Evolutionary conservation across 306 rosid genomes (phyloP).

Genomic region (Vicia villosa): DNA sequence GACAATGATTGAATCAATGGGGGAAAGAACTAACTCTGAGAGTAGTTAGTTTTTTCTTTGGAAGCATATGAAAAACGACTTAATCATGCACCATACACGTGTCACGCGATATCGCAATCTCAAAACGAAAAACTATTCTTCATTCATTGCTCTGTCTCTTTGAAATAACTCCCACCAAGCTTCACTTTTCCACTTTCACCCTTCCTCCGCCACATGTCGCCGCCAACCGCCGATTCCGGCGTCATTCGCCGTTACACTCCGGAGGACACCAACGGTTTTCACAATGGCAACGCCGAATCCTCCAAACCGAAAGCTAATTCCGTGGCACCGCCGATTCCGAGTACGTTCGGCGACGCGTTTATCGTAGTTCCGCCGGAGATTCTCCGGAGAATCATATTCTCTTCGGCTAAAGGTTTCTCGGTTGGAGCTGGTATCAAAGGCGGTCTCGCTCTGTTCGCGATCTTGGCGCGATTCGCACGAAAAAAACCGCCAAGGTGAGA

Average conservation of each 20-base stretch:
- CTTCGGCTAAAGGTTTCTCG: slow-evolving; percentile 86
- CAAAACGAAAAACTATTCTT: not conserved
- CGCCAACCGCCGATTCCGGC: slow-evolving; percentile 40
- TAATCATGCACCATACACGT: slow-evolving; percentile 20
- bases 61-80: not conserved
- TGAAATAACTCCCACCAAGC: slow-evolving; percentile 34
- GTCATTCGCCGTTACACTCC: not conserved
- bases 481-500: slow-evolving; percentile 59
- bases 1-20: not conserved
- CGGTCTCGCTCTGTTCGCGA: slow-evolving; percentile 89
- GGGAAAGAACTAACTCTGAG: not conserved
- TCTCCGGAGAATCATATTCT: slow-evolving; percentile 58
- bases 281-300: slow-evolving; percentile 28
- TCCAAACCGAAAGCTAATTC: slow-evolving; percentile 34
- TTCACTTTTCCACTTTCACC: not conserved
- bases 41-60: not conserved
- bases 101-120: not conserved
- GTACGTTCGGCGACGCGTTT: slow-evolving; percentile 24
- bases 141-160: slow-evolving; percentile 4
- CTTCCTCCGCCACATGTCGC: slow-evolving; percentile 52
- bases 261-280: slow-evolving; percentile 30
- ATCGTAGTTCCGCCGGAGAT: slow-evolving; percentile 52
- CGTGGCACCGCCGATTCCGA: slow-evolving; percentile 36
- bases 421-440: slow-evolving; percentile 96
- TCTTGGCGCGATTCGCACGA: slow-evolving; percentile 69